Conservation (phyloP, 2,329 filamentous ascomycete species). For the Neofusicoccum sp. region DNA sequence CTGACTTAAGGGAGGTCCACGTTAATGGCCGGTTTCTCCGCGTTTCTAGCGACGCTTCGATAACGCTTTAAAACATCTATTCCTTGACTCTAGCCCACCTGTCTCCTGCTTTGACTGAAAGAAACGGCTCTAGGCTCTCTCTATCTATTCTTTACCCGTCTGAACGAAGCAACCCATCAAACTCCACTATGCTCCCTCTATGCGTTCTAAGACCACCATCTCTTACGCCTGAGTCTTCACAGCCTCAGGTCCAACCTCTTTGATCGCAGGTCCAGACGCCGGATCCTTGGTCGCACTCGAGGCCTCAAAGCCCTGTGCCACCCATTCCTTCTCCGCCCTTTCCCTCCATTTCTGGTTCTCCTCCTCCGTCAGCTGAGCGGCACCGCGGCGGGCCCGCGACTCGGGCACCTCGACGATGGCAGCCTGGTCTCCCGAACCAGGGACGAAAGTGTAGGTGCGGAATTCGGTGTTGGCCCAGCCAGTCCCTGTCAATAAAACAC, state of each 20-base stretch:
- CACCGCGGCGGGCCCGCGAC: conserved; percentile 22
- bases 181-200: too few relatives aligned
- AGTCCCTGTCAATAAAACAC: conserved; percentile 53
- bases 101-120: too few relatives aligned
- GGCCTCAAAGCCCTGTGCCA: background rate
- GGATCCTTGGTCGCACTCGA: background rate
- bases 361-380: conserved; percentile 18
- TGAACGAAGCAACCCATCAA: too few relatives aligned
- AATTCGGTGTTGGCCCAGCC: conserved; percentile 74
- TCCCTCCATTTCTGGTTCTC: conserved; percentile 17
- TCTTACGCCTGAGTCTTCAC: background rate
- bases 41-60: too few relatives aligned
- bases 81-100: too few relatives aligned
- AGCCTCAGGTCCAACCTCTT: background rate
- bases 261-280: conserved; percentile 1
- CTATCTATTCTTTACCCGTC: background rate
- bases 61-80: too few relatives aligned
- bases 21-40: too few relatives aligned
- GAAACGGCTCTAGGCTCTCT: too few relatives aligned
- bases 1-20: too few relatives aligned
- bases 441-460: conserved; percentile 64
- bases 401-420: conserved; percentile 35
- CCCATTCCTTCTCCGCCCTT: background rate
- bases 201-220: background rate
- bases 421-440: conserved; percentile 32